These are phyloP conservation scores for Coemansia javaensis DNA, from an alignment of 192 early-diverging fungal species.

Conservation along the genomic window DNA sequence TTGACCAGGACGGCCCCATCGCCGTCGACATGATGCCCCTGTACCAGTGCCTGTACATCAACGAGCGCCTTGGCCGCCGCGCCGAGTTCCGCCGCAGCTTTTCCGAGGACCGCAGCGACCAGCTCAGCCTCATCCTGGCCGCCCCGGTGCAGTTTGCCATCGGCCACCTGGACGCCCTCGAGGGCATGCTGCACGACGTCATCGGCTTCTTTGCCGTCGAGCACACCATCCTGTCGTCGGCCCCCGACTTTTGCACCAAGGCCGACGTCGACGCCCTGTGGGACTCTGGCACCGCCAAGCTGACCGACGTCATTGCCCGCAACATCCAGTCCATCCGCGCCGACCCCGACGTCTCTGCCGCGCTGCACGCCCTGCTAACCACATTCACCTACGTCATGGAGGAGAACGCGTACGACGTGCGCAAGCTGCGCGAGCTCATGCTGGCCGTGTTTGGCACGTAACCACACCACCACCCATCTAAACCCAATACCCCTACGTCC, in stretches of 20 bases:
- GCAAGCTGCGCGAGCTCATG: conserved; percentile 52
- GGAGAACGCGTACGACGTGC: conserved; percentile 39
- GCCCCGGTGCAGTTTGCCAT: conserved; percentile 62
- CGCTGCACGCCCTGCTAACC: conserved; percentile 71
- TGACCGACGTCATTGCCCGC: conserved; percentile 72
- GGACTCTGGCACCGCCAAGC: conserved; percentile 76
- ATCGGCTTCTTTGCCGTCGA: conserved; percentile 97
- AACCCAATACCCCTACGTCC: neutral
- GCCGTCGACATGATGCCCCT: conserved; percentile 91
- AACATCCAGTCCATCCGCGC: conserved; percentile 73
- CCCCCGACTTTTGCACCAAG: conserved; percentile 83
- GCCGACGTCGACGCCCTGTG: conserved; percentile 85
- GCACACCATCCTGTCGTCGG: conserved; percentile 79
- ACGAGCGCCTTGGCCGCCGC: conserved; percentile 87
- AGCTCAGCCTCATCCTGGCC: conserved; percentile 81
- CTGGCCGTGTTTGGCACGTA: conserved; percentile 40
- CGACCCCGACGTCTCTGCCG: conserved; percentile 69
- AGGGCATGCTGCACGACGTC: conserved; percentile 76
- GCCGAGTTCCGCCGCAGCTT: conserved; percentile 81
- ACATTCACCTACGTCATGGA: conserved; percentile 92
- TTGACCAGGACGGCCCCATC: conserved; percentile 66
- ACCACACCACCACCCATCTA: too few relatives aligned
- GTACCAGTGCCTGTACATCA: conserved; percentile 94
- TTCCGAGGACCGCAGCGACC: conserved; percentile 84
- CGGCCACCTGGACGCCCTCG: conserved; percentile 58